Conservation (phyloP, 2,329 filamentous ascomycete genomes). For the Xylaria sp. region DNA sequence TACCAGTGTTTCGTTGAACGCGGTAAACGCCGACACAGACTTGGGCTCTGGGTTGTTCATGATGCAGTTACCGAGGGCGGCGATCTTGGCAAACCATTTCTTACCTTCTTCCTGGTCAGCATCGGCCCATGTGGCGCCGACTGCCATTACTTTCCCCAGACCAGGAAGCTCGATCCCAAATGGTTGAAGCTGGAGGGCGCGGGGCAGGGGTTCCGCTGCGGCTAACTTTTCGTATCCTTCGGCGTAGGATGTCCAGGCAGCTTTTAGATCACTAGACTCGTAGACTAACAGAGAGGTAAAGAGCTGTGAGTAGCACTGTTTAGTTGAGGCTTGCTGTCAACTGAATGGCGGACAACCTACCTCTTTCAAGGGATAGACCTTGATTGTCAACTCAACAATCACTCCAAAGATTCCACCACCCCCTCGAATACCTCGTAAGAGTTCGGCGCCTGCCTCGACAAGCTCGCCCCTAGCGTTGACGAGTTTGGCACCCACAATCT, state of each 20-base stretch:
- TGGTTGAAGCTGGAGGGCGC: constrained; percentile 41
- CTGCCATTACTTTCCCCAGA: constrained; percentile 43
- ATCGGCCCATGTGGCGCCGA: constrained; percentile 49
- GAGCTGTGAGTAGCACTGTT: neutral
- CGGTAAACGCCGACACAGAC: constrained; percentile 27
- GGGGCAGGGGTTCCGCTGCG: constrained; percentile 9
- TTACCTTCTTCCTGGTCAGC: constrained; percentile 43
- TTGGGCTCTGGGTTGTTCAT: constrained; percentile 34
- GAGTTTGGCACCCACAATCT: constrained; percentile 52
- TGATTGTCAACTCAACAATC: constrained; percentile 54
- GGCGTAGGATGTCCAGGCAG: constrained; percentile 25
- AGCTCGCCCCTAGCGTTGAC: constrained; percentile 52
- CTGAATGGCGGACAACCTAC: constrained; percentile 34
- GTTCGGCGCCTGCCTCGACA: constrained; percentile 50
- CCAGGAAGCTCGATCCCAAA: constrained; percentile 47
- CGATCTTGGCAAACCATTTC: constrained; percentile 35
- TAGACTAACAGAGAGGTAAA: constrained; percentile 43
- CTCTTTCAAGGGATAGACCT: constrained; percentile 50
- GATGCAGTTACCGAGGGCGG: constrained; percentile 29
- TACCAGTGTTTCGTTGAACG: constrained; percentile 40
- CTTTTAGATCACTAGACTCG: constrained; percentile 46
- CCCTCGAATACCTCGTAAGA: constrained; percentile 53
- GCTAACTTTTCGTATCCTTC: constrained; percentile 33
- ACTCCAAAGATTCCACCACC: constrained; percentile 54
- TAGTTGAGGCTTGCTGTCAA: neutral